Conservation (phyloP, 345 rosid species). For the Citrus unshiu region DNA sequence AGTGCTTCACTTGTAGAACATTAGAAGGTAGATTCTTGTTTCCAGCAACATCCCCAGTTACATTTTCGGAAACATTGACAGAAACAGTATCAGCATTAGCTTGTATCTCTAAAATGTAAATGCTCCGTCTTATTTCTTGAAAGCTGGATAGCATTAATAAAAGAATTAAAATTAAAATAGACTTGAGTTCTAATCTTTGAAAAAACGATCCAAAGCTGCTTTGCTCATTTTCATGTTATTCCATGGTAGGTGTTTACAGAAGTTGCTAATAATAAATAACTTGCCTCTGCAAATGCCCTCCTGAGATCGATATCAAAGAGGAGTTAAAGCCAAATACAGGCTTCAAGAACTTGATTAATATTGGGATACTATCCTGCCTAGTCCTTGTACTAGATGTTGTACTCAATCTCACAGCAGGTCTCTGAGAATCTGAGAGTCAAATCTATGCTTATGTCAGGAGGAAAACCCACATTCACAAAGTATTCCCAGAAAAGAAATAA, state of each 20-base stretch:
- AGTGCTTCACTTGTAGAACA: slow-evolving; percentile 67
- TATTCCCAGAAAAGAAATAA: background rate
- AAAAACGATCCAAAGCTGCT: background rate
- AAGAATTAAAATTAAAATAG: slow-evolving; percentile 8
- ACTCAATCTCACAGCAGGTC: slow-evolving; percentile 68
- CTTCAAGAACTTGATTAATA: slow-evolving; percentile 67
- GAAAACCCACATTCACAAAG: background rate
- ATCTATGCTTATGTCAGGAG: slow-evolving; percentile 16
- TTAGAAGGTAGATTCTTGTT: slow-evolving; percentile 75
- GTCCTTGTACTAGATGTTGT: slow-evolving; percentile 69
- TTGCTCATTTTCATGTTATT: background rate
- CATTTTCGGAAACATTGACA: slow-evolving; percentile 70
- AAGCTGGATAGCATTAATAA: slow-evolving; percentile 45
- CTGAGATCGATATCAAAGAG: slow-evolving; percentile 63
- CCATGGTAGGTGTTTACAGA: background rate
- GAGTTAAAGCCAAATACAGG: slow-evolving; percentile 87
- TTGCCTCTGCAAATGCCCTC: slow-evolving; percentile 79
- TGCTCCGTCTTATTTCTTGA: slow-evolving; percentile 58
- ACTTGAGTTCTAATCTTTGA: background rate
- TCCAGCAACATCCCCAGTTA: slow-evolving; percentile 83
- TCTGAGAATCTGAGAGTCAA: slow-evolving; percentile 65
- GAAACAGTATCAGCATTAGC: slow-evolving; percentile 44
- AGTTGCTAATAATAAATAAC: slow-evolving; percentile 21
- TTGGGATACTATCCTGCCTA: slow-evolving; percentile 47
- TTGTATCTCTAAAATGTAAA: slow-evolving; percentile 55